Evolutionary conservation across 2,329 filamentous ascomycete species (phyloP).

Genomic region (Clonostachys sp.): DNA sequence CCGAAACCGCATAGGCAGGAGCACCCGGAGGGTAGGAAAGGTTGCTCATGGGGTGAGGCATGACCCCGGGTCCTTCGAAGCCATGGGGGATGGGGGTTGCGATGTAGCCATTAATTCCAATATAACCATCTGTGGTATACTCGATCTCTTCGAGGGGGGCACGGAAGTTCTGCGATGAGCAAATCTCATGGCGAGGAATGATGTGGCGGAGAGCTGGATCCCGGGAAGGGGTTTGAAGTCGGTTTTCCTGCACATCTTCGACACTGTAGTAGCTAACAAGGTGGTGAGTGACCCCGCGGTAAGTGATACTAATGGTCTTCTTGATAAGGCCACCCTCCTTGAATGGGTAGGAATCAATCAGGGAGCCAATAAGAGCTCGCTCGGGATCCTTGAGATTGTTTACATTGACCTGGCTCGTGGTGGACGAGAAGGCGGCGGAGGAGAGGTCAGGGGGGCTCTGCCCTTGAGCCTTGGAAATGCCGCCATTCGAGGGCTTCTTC

Average conservation of each 20-base stretch:
- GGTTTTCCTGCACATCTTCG: conserved; percentile 66
- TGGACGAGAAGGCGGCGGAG: not conserved
- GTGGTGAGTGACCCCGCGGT: conserved; percentile 73
- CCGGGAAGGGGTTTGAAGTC: conserved; percentile 53
- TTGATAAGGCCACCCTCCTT: conserved; percentile 80
- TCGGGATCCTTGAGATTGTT: conserved; percentile 20
- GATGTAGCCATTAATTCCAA: not conserved
- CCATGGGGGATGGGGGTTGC: too few relatives aligned
- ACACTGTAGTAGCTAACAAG: conserved; percentile 86
- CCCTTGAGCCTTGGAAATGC: conserved; percentile 25
- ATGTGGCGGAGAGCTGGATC: conserved; percentile 32
- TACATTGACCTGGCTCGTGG: not conserved
- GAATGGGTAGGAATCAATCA: conserved; percentile 88
- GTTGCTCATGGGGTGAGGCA: too few relatives aligned
- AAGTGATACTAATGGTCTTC: conserved; percentile 83
- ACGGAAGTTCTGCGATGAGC: conserved; percentile 62
- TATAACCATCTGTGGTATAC: conserved; percentile 8
- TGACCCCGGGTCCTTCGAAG: too few relatives aligned
- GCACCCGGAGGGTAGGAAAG: too few relatives aligned
- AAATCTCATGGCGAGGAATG: conserved; percentile 51
- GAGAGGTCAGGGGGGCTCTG: conserved; percentile 6
- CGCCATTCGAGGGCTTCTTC: conserved; percentile 17
- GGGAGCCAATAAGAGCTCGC: conserved; percentile 64
- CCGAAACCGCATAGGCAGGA: too few relatives aligned
- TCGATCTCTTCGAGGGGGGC: conserved; percentile 60